Evolutionary conservation across 768 basidiomycete species (phyloP).

Genomic region (Termitomyces sp.): DNA sequence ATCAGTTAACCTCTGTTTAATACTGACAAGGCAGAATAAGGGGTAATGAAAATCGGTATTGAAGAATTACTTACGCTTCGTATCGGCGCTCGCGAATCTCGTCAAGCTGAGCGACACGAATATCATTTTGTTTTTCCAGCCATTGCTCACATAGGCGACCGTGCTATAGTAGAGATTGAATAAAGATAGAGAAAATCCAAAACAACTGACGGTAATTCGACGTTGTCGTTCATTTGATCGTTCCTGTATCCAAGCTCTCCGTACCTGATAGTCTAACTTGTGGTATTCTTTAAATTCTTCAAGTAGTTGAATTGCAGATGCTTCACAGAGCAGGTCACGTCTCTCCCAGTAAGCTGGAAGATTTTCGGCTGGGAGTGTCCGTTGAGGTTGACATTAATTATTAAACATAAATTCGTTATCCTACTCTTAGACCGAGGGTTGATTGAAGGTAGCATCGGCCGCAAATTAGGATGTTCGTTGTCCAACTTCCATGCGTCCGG

Average conservation of each 20-base stretch:
- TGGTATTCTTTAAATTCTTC: background rate
- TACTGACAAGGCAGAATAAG: background rate
- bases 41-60: background rate
- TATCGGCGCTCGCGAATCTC: background rate
- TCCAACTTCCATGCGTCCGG: too few relatives aligned
- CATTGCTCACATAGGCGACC: background rate
- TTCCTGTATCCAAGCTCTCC: background rate
- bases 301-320: background rate
- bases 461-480: background rate
- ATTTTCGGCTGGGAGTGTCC: background rate
- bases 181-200: background rate
- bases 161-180: background rate
- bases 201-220: background rate
- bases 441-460: background rate
- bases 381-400: background rate
- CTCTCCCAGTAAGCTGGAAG: fast-evolving
- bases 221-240: background rate
- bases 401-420: background rate
- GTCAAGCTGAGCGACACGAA: background rate
- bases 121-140: background rate
- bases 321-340: background rate
- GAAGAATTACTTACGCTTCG: conserved; percentile 1
- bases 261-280: background rate
- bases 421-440: background rate
- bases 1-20: background rate